These are phyloP conservation scores for Allantophomopsis cytisporea DNA, from an alignment of 2,329 filamentous ascomycete genomes.

Conservation along the genomic window DNA sequence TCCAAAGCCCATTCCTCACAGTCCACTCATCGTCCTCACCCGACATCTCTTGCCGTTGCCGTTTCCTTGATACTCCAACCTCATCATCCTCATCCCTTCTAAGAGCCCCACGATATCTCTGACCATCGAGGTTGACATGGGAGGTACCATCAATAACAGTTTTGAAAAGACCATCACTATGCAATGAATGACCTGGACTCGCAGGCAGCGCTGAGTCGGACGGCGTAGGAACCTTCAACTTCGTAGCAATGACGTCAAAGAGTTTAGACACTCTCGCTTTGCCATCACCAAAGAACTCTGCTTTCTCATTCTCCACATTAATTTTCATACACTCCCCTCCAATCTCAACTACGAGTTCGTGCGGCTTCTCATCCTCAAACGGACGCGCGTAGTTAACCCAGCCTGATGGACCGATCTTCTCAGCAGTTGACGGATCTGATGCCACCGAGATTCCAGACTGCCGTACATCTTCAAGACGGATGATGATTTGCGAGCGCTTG, in stretches of 20 bases:
- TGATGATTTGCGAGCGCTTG: constrained; percentile 57
- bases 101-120: constrained; percentile 29
- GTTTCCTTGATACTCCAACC: constrained; percentile 1
- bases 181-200: constrained; percentile 54
- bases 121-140: constrained; percentile 44
- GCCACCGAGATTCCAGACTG: constrained; percentile 67
- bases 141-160: constrained; percentile 47
- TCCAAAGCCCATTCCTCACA: constrained; percentile 58
- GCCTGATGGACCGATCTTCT: constrained; percentile 17
- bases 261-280: constrained; percentile 59
- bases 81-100: not conserved
- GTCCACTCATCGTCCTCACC: constrained; percentile 33
- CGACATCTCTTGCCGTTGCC: constrained; percentile 3
- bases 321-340: constrained; percentile 50
- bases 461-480: constrained; percentile 76
- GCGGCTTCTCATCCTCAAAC: constrained; percentile 62
- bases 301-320: constrained; percentile 38
- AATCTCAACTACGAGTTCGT: constrained; percentile 72
- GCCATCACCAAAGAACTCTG: constrained; percentile 60
- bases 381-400: constrained; percentile 75
- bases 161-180: constrained; percentile 58
- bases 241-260: constrained; percentile 69
- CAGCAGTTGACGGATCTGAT: constrained; percentile 23
- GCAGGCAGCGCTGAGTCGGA: constrained; percentile 44
- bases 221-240: constrained; percentile 54